A percentile compares a stretch with the other conserved stretches of the same genome.
These are phyloP conservation scores for Globisporangium barbulae DNA, from an alignment of 352 stramenopile species.

Conservation along the genomic window DNA sequence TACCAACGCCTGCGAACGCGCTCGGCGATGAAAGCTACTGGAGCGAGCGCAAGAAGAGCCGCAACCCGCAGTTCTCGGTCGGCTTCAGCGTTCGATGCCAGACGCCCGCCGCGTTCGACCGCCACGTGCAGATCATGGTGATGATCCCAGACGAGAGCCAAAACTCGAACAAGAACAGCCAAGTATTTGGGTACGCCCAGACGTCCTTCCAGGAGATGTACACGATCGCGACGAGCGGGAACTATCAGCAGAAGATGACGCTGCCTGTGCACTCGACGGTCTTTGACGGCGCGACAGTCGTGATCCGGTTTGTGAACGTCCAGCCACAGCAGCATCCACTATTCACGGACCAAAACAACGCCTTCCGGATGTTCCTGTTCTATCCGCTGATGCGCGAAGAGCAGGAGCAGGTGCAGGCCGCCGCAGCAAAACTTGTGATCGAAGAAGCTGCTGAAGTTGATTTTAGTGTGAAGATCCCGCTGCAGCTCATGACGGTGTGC, in stretches of 20 bases:
- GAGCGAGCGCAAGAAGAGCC: constrained; percentile 64
- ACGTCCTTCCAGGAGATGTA: constrained; percentile 82
- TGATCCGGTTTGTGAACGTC: constrained; percentile 57
- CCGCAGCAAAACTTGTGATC: constrained; percentile 61
- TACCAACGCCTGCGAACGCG: constrained; percentile 5
- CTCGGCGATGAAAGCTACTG: constrained; percentile 62
- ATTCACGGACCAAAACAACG: constrained; percentile 42
- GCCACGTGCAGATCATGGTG: constrained; percentile 71
- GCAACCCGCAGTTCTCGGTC: constrained; percentile 63
- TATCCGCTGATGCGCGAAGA: constrained; percentile 56
- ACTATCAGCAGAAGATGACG: constrained; percentile 58
- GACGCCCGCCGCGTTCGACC: constrained; percentile 40
- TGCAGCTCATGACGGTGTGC: constrained; percentile 74
- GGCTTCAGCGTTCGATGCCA: constrained; percentile 62
- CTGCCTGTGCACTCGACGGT: constrained; percentile 65
- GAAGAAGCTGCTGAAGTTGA: constrained; percentile 79
- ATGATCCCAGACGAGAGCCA: constrained; percentile 78
- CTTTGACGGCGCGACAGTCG: constrained; percentile 54
- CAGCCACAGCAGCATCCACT: constrained; percentile 42
- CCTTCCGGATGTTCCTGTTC: constrained; percentile 68
- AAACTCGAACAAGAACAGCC: constrained; percentile 54
- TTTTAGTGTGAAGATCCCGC: constrained; percentile 75
- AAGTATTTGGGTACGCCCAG: constrained; percentile 67
- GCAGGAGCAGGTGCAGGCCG: constrained; percentile 37
- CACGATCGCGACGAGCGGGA: constrained; percentile 53